phyloP scores from a whole-genome alignment of 345 rosid genomes.

The Linum usitatissimum region DNA sequence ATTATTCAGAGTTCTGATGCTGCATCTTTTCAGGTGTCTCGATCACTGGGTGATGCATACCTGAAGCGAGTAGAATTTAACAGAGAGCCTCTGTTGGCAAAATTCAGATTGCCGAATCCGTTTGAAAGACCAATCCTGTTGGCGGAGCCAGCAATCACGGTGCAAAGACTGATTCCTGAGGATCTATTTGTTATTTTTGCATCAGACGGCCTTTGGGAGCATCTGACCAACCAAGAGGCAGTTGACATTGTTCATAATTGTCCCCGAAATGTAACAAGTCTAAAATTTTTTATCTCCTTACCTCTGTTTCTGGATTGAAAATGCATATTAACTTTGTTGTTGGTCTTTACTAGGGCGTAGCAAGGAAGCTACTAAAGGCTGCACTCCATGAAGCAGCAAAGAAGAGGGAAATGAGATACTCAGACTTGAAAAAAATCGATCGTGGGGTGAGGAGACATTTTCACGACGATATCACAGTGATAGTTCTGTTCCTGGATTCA shows the following conservation, averaged over 20 bases:
- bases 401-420: constrained; percentile 91
- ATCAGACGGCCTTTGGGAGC: constrained; percentile 98
- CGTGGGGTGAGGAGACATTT: constrained; percentile 94
- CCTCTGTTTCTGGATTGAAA: constrained; percentile 2
- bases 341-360: constrained; percentile 46
- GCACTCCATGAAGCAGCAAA: constrained; percentile 84
- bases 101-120: constrained; percentile 64
- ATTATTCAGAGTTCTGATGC: background rate
- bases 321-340: background rate
- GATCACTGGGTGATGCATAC: constrained; percentile 96
- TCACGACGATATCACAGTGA: constrained; percentile 86
- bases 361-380: constrained; percentile 61
- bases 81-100: constrained; percentile 66
- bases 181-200: constrained; percentile 94
- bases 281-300: background rate
- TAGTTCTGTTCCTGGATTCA: constrained; percentile 70
- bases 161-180: constrained; percentile 58
- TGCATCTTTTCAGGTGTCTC: constrained; percentile 46
- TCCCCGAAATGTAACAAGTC: constrained; percentile 63
- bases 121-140: constrained; percentile 69
- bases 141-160: constrained; percentile 76
- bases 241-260: constrained; percentile 71
- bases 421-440: constrained; percentile 88
- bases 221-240: constrained; percentile 86
- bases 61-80: constrained; percentile 81